phyloP scores from a whole-genome alignment of 371 early-diverging fungal species.

The Syncephalis plumigaleata region DNA sequence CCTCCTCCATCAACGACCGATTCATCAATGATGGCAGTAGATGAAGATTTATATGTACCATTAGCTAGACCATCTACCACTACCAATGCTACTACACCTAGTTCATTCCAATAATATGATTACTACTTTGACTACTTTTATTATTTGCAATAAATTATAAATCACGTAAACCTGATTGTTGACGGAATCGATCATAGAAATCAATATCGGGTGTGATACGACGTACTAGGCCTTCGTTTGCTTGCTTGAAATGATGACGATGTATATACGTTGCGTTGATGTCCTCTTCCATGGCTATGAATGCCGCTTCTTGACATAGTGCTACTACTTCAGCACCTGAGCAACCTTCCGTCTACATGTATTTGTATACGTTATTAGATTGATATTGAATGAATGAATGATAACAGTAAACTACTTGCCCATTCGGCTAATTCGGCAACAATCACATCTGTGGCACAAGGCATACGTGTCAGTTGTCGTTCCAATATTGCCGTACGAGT shows the following conservation, averaged over 20 bases:
- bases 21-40: too few species aligned
- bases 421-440: conserved; percentile 30
- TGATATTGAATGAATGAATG: conserved; percentile 2
- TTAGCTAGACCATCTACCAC: too few species aligned
- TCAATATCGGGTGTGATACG: conserved; percentile 79
- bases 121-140: too few species aligned
- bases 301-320: conserved; percentile 87
- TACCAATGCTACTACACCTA: too few species aligned
- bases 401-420: conserved; percentile 14
- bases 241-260: conserved; percentile 47
- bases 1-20: too few species aligned
- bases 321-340: conserved; percentile 93
- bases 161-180: conserved; percentile 17
- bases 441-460: conserved; percentile 35
- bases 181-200: conserved; percentile 63
- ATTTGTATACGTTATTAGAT: too few species aligned
- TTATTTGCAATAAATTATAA: too few species aligned
- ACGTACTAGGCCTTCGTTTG: conserved; percentile 34
- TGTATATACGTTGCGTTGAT: conserved; percentile 38
- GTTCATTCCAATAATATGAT: too few species aligned
- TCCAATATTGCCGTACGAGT: conserved; percentile 70
- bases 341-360: conserved; percentile 68
- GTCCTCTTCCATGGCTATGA: conserved; percentile 80
- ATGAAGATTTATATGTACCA: too few species aligned
- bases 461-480: conserved; percentile 53